Conservation (phyloP, 1,284 basidiomycete genomes). For the Sporisorium sorghi region DNA sequence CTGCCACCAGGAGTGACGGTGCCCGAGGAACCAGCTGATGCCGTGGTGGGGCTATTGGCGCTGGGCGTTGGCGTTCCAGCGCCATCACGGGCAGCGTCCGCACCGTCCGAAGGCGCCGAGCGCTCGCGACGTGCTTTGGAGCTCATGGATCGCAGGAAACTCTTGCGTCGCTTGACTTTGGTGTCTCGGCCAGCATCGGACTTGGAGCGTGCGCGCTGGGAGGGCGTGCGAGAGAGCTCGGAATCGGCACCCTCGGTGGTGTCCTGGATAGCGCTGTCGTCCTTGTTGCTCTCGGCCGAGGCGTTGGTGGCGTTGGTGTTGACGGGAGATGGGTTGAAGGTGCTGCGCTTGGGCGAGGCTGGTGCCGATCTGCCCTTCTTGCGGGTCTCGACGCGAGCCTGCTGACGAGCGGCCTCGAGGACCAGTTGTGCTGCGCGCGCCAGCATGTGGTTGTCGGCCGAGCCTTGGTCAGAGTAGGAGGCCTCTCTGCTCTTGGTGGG, state of each 20-base stretch:
- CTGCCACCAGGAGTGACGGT: conserved; percentile 36
- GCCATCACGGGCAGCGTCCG: conserved; percentile 3
- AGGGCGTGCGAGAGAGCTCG: conserved; percentile 22
- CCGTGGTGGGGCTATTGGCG: conserved; percentile 15
- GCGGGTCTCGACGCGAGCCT: conserved; percentile 44
- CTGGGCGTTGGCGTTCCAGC: conserved; percentile 26
- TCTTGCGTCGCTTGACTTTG: conserved; percentile 42
- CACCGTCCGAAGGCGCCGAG: conserved; percentile 3
- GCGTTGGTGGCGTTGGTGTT: conserved; percentile 8
- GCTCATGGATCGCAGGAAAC: conserved; percentile 34
- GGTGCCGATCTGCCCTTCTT: conserved; percentile 47
- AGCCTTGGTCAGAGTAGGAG: conserved; percentile 23
- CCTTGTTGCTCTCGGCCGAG: conserved; percentile 3
- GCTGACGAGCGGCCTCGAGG: conserved; percentile 51
- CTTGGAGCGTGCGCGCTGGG: conserved; percentile 44
- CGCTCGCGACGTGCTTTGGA: conserved; percentile 26
- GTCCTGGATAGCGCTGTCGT: conserved; percentile 1
- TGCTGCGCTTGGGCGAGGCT: conserved; percentile 41
- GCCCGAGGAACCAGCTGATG: conserved; percentile 21
- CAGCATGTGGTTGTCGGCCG: conserved; percentile 42
- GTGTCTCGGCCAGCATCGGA: conserved; percentile 37
- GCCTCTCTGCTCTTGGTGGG: conserved; percentile 25
- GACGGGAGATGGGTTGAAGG: conserved; percentile 25
- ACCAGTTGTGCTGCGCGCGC: conserved; percentile 52
- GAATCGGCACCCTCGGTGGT: not conserved